A percentile compares a stretch with the other conserved stretches of the same genome.
phyloP scores from a whole-genome alignment of 139 green algal species.

The Micractinium sp. region DNA sequence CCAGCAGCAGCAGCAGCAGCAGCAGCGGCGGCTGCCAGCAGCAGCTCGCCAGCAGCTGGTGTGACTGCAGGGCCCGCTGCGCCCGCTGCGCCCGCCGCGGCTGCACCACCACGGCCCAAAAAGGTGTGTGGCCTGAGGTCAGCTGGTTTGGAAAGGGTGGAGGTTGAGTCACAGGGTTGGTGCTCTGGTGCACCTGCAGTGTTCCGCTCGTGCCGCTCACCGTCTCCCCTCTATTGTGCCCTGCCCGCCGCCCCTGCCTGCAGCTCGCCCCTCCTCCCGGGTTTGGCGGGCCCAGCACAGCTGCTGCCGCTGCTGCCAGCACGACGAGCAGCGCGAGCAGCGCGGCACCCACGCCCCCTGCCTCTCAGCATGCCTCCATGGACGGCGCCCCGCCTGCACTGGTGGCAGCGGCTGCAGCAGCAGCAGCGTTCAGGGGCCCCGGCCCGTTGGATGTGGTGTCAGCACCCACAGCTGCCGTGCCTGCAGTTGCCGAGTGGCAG shows the following conservation, averaged over 20 bases:
- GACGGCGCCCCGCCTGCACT: not conserved
- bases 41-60: not conserved
- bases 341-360: not conserved
- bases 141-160: no score
- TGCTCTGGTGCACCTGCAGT: not conserved
- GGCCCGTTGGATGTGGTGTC: not conserved
- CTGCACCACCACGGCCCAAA: not conserved
- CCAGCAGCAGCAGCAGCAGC: not conserved
- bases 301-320: not conserved
- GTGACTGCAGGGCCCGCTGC: not conserved
- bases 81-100: not conserved
- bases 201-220: no score
- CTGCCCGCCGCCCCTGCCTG: not conserved
- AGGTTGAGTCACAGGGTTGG: not conserved
- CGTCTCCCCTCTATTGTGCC: not conserved
- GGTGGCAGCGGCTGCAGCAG: conserved; percentile 7
- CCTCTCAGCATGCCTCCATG: conserved; percentile 11
- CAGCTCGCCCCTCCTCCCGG: conserved; percentile 21
- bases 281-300: conserved; percentile 5
- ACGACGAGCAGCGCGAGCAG: conserved; percentile 15
- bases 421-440: not conserved
- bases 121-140: not conserved
- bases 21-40: not conserved
- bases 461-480: not conserved
- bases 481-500: not conserved